Evolutionary conservation across 2,329 filamentous ascomycete genomes (phyloP).

Genomic region (Fusarium beomiforme): DNA sequence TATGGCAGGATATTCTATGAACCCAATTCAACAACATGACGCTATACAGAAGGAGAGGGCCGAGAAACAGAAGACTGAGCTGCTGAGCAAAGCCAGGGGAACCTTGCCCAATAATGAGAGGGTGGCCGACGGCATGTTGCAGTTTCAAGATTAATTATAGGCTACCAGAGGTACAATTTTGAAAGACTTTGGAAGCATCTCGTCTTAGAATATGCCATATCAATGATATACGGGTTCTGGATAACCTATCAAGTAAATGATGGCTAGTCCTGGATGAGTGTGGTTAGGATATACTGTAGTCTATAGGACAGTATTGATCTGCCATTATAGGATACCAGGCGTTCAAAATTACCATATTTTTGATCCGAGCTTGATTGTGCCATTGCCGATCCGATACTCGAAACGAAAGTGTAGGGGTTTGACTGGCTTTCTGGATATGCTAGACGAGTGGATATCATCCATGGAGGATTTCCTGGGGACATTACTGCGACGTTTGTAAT

Average conservation of each 20-base stretch:
- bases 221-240: neutral
- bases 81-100: conserved; percentile 54
- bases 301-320: neutral
- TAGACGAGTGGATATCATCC: neutral
- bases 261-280: neutral
- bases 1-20: conserved; percentile 50
- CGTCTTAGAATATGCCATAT: neutral
- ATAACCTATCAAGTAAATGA: neutral
- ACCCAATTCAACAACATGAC: conserved; percentile 60
- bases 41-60: conserved; percentile 57
- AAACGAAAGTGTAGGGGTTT: conserved; percentile 1
- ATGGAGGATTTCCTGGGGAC: neutral
- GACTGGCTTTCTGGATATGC: neutral
- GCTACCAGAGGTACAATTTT: neutral
- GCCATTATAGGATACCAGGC: conserved; percentile 4
- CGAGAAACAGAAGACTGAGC: conserved; percentile 55
- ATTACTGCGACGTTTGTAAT: neutral
- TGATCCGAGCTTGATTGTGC: neutral
- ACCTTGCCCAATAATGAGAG: conserved; percentile 50
- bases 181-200: neutral
- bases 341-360: conserved; percentile 17
- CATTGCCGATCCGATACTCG: neutral
- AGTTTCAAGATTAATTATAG: conserved; percentile 21
- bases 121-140: conserved; percentile 52
- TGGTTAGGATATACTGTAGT: neutral